phyloP scores from a whole-genome alignment of 2,329 filamentous ascomycete species.

The Alternaria arbusti region DNA sequence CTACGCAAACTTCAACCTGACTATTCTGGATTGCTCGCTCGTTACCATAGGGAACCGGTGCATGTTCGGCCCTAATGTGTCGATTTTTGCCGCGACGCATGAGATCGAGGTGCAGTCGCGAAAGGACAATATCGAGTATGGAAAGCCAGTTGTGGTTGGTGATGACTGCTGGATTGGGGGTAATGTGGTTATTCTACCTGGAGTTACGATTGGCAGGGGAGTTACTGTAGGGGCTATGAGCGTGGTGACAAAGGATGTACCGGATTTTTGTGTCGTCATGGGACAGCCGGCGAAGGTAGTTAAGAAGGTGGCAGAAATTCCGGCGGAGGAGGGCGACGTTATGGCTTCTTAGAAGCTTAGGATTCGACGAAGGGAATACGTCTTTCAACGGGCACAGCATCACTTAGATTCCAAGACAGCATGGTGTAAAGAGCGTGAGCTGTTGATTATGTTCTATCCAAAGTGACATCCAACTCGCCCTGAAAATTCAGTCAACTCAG shows the following conservation, averaged over 20 bases:
- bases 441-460: neutral
- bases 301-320: slow-evolving; percentile 33
- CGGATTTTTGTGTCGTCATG: slow-evolving; percentile 65
- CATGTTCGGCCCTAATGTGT: slow-evolving; percentile 61
- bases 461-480: neutral
- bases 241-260: slow-evolving; percentile 81
- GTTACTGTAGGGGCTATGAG: slow-evolving; percentile 78
- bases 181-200: slow-evolving; percentile 67
- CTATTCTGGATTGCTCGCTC: slow-evolving; percentile 60
- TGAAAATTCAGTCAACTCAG: neutral
- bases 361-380: neutral
- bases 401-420: neutral
- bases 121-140: slow-evolving; percentile 58
- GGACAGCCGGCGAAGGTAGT: slow-evolving; percentile 71
- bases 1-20: slow-evolving; percentile 66
- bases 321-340: slow-evolving; percentile 10
- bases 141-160: slow-evolving; percentile 57
- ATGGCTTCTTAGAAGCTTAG: neutral
- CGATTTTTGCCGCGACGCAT: slow-evolving; percentile 61
- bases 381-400: neutral
- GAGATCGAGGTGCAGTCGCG: slow-evolving; percentile 57
- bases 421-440: neutral
- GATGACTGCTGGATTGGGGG: slow-evolving; percentile 56
- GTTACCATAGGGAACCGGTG: slow-evolving; percentile 61
- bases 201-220: slow-evolving; percentile 78